A percentile compares a stretch with the other conserved stretches of the same genome.
phyloP scores from a whole-genome alignment of 2,329 filamentous ascomycete species.

The Eutypa lata region DNA sequence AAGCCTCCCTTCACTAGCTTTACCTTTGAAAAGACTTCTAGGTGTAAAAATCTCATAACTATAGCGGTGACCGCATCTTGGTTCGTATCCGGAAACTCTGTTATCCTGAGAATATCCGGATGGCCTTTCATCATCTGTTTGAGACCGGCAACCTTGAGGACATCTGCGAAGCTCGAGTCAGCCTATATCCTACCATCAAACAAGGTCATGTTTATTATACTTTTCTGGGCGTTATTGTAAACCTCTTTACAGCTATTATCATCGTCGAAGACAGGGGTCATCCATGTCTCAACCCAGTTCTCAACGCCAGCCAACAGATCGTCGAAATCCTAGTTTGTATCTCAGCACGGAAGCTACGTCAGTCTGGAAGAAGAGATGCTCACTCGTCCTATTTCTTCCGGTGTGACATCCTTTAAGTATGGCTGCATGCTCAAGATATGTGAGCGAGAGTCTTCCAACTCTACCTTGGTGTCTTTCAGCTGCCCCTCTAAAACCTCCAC shows the following conservation, averaged over 20 bases:
- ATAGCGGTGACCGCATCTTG: not conserved
- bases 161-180: not conserved
- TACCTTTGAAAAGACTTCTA: not conserved
- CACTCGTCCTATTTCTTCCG: not conserved
- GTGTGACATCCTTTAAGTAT: not conserved
- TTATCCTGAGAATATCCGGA: not conserved
- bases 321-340: not conserved
- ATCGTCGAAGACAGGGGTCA: not conserved
- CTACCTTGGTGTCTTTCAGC: not conserved
- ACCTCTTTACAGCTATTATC: not conserved
- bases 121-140: not conserved
- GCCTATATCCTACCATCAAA: not conserved
- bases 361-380: not conserved
- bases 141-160: not conserved
- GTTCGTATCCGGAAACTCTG: not conserved
- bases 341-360: not conserved
- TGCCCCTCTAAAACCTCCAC: not conserved
- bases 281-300: not conserved
- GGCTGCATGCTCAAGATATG: not conserved
- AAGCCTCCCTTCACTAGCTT: no score
- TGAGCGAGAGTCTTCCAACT: not conserved
- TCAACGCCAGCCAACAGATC: not conserved
- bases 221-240: not conserved
- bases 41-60: not conserved
- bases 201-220: not conserved